Base-by-base conservation (phyloP, 345 rosid species). In the Garcia nutans region DNA sequence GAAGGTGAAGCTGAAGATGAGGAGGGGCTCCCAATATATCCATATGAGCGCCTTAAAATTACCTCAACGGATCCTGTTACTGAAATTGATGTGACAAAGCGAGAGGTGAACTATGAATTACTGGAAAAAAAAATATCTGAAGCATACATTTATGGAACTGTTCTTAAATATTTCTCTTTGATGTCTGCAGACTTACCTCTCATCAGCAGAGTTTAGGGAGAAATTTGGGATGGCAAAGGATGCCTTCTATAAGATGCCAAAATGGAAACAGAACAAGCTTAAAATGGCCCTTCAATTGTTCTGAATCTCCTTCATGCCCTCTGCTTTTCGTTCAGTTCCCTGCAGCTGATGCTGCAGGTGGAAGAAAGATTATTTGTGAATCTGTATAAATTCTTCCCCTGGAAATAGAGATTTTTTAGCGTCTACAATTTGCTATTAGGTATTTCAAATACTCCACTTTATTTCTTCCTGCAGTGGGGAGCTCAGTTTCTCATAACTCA, bases 241-340 rank as follows among this genome's bases (percentile, higher is more conserved):
- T 65, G 97, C 88, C 54, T 96, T 96, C 89, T 77, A 85, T 76
- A 91, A 92, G 90, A 77, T 93, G 75, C 97, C 99, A 0, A 96
- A 93, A 85, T 96, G 99, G 99, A 96, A 94, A 83, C 98, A 93
- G 81, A 96, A 93, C 95, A 96, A 96, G 87, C 97, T 88, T 74
- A 96, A 96, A 78, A 92, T 92, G 93, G 87, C 92, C 72, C 85
- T 84, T 85, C 90, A 84, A 5, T 86, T 96, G 84, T 96, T 96
- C 84, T 96, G 82, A 89, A 79, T 76, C 82, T 69, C 68, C 74
- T 65, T 52, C 37, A 10, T 75, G 74, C 77, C 76, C 76, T 79
- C 61, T 63, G 42, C 76, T 69, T 81, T 77, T 64, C 73, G 81
- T 74, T 75, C 59, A 58, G 74, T 76, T 71, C 84, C 72, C 74